A percentile compares a stretch with the other conserved stretches of the same genome.
Evolutionary conservation across 2,329 filamentous ascomycete species (phyloP).

Genomic region (Penicillium aurantiogriseum): DNA sequence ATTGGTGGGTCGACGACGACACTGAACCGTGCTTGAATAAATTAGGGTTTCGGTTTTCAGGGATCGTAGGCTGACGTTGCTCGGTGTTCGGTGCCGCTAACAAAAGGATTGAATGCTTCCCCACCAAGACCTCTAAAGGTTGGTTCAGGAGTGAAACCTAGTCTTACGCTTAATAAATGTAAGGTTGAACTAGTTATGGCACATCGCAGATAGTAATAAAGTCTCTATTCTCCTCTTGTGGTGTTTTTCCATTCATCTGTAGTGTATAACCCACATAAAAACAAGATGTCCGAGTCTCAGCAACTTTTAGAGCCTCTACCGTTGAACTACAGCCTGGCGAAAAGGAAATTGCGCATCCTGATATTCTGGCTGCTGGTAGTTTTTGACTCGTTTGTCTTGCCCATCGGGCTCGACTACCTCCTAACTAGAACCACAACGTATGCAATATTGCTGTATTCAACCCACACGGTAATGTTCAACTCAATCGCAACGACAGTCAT

Average conservation of each 20-base stretch:
- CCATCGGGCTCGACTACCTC: neutral
- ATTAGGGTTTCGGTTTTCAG: neutral
- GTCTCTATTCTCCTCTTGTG: too few relatives aligned
- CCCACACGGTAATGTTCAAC: too few relatives aligned
- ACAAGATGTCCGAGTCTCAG: neutral
- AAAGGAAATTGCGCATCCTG: neutral
- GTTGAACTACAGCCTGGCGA: neutral
- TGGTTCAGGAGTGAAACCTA: too few relatives aligned
- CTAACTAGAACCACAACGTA: neutral
- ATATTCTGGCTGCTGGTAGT: neutral
- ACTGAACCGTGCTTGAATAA: too few relatives aligned
- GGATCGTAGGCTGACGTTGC: neutral
- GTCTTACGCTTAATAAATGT: too few relatives aligned
- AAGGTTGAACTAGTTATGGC: too few relatives aligned
- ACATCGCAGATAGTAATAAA: too few relatives aligned
- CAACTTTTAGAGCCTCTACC: neutral
- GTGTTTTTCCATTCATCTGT: too few relatives aligned
- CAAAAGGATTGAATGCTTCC: neutral
- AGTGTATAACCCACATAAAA: too few relatives aligned
- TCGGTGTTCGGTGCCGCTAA: neutral
- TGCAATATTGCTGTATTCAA: too few relatives aligned
- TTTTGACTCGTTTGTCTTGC: neutral
- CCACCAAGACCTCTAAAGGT: neutral
- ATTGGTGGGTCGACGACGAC: too few relatives aligned
- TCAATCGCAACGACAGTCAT: too few relatives aligned